Evolutionary conservation across 1,139 yeast genomes (phyloP).

Genomic region (Geotrichum carabidarum): DNA sequence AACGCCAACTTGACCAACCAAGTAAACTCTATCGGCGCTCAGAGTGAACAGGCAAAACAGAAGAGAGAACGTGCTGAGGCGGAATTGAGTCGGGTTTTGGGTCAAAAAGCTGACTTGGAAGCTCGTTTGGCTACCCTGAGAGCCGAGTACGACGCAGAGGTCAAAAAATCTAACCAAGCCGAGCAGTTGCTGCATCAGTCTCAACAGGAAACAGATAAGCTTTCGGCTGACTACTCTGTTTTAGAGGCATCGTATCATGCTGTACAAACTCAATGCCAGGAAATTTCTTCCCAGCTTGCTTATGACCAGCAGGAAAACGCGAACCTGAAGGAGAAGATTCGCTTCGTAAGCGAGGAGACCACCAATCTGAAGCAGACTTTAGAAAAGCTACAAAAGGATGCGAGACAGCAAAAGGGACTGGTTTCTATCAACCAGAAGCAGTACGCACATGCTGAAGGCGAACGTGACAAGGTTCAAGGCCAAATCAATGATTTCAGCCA

Average conservation of each 20-base stretch:
- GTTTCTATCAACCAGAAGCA: constrained; percentile 66
- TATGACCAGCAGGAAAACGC: constrained; percentile 63
- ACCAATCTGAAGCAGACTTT: constrained; percentile 54
- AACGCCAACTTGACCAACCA: constrained; percentile 84
- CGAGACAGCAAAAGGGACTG: constrained; percentile 57
- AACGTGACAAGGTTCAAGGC: constrained; percentile 46
- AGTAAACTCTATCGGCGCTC: constrained; percentile 68
- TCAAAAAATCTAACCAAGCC: constrained; percentile 56
- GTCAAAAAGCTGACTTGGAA: constrained; percentile 67
- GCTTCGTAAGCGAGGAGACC: constrained; percentile 61
- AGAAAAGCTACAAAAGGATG: constrained; percentile 48
- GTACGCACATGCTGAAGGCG: constrained; percentile 51
- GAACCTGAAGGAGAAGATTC: constrained; percentile 61
- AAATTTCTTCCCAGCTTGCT: constrained; percentile 55
- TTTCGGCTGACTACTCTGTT: constrained; percentile 70
- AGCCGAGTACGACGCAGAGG: constrained; percentile 72
- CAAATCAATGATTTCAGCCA: constrained; percentile 39
- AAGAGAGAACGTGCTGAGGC: constrained; percentile 71
- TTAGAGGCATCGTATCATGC: constrained; percentile 79
- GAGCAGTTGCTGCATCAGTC: constrained; percentile 56
- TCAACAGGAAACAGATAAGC: constrained; percentile 62
- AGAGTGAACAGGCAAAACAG: constrained; percentile 64
- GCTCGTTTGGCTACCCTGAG: constrained; percentile 61
- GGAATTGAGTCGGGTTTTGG: constrained; percentile 62
- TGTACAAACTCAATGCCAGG: constrained; percentile 61